phyloP scores from a whole-genome alignment of 2,329 filamentous ascomycete species.

The Fulvia fulva region DNA sequence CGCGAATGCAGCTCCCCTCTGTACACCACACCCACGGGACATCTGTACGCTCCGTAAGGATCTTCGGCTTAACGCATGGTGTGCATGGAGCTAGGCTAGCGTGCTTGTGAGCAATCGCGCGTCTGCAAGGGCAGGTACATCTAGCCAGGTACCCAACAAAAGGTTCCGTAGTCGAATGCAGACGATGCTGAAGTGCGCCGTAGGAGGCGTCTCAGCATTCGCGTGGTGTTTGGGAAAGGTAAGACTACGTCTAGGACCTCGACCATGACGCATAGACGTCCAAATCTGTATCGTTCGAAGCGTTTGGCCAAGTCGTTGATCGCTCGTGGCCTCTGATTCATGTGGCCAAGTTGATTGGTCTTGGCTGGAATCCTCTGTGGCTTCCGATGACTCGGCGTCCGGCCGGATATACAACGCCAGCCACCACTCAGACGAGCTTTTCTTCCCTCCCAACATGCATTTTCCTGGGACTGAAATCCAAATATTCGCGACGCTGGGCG shows the following conservation, averaged over 20 bases:
- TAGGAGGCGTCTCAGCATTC: background rate
- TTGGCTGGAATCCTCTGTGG: background rate
- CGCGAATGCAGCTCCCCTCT: slow-evolving; percentile 11
- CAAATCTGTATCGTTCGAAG: background rate
- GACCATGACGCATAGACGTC: background rate
- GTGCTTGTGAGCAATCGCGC: slow-evolving; percentile 18
- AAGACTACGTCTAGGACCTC: background rate
- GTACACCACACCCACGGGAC: slow-evolving; percentile 16
- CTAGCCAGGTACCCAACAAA: slow-evolving; percentile 23
- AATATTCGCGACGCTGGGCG: background rate
- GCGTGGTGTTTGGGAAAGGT: background rate
- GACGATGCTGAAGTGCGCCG: background rate
- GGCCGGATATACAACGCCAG: background rate
- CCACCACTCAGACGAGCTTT: background rate
- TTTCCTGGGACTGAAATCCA: background rate
- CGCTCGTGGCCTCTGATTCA: background rate
- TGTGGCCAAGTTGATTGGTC: background rate
- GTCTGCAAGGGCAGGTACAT: slow-evolving; percentile 23
- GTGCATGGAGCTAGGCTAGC: slow-evolving; percentile 23
- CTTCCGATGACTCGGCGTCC: background rate
- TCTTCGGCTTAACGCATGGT: slow-evolving; percentile 21
- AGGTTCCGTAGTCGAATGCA: slow-evolving; percentile 4
- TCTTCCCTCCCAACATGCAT: background rate
- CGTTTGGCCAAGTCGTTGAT: background rate
- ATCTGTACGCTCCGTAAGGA: slow-evolving; percentile 9